Conservation (phyloP, 495 filamentous ascomycete genomes). For the Aspergillus ostianus region DNA sequence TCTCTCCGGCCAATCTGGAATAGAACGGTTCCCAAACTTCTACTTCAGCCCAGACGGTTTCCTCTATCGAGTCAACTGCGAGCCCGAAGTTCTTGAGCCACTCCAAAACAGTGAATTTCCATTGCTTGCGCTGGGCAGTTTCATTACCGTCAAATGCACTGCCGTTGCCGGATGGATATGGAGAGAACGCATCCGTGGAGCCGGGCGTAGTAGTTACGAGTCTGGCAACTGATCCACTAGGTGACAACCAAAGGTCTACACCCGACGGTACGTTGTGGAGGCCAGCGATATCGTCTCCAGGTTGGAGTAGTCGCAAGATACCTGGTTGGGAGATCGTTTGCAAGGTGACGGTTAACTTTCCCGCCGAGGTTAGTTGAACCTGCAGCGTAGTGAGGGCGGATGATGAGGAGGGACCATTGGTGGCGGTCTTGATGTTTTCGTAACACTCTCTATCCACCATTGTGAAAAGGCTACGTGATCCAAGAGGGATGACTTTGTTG, state of each 20-base stretch:
- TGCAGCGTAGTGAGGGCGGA: conserved; percentile 40
- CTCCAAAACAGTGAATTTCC: conserved; percentile 40
- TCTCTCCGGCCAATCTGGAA: conserved; percentile 40
- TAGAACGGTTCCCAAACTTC: conserved; percentile 50
- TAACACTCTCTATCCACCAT: conserved; percentile 32
- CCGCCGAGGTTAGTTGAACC: conserved; percentile 37
- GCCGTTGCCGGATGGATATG: conserved; percentile 16
- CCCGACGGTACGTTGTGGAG: conserved; percentile 25
- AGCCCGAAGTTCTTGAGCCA: conserved; percentile 45
- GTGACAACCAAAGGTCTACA: conserved; percentile 50
- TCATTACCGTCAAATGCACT: conserved; percentile 13
- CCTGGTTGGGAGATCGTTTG: conserved; percentile 41
- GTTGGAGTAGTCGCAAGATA: conserved; percentile 33
- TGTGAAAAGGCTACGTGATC: conserved; percentile 45
- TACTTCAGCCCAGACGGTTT: conserved; percentile 44
- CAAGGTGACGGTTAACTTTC: conserved; percentile 38
- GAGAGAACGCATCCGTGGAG: conserved; percentile 22
- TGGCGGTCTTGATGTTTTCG: conserved; percentile 29
- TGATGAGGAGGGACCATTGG: conserved; percentile 28
- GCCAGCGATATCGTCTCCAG: conserved; percentile 22
- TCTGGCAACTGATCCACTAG: conserved; percentile 47
- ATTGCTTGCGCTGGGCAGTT: conserved; percentile 28
- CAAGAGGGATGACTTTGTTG: conserved; percentile 42
- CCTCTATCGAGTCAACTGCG: conserved; percentile 31
- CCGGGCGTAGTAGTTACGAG: conserved; percentile 32